A percentile compares a stretch with the other conserved stretches of the same genome.
Conservation (phyloP, 2,329 filamentous ascomycete species). For the Pseudogymnoascus sp. region DNA sequence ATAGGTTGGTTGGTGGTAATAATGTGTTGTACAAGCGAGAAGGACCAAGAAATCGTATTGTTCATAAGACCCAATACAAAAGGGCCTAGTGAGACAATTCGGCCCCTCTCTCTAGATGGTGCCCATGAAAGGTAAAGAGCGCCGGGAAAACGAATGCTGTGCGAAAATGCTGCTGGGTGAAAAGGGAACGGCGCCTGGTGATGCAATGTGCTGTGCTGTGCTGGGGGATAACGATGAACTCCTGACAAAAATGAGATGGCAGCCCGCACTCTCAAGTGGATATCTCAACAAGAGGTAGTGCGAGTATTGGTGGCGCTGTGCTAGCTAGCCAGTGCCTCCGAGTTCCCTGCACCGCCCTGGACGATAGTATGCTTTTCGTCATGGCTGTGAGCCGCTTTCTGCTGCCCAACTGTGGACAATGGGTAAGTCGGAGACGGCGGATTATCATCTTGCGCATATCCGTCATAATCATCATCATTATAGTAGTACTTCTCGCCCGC, state of each 20-base stretch:
- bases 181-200: not conserved
- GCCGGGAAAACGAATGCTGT: not conserved
- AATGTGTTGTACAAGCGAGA: slow-evolving; percentile 2
- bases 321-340: slow-evolving; percentile 4
- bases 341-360: slow-evolving; percentile 35
- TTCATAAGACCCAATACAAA: not conserved
- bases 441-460: slow-evolving; percentile 19
- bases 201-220: slow-evolving; percentile 2
- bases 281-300: slow-evolving; percentile 1
- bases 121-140: not conserved
- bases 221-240: slow-evolving; percentile 3
- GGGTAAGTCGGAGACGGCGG: slow-evolving; percentile 26
- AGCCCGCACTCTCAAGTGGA: not conserved
- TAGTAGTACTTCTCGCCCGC: slow-evolving; percentile 38
- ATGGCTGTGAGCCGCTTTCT: slow-evolving; percentile 25
- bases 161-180: not conserved
- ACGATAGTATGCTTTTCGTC: slow-evolving; percentile 31
- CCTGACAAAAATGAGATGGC: slow-evolving; percentile 2
- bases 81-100: not conserved
- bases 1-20: slow-evolving; percentile 3
- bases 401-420: slow-evolving; percentile 28
- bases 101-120: not conserved
- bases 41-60: not conserved
- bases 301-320: not conserved
- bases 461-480: slow-evolving; percentile 39